Conservation (phyloP, 139 green algal species). For the Asterochloris sp. region DNA sequence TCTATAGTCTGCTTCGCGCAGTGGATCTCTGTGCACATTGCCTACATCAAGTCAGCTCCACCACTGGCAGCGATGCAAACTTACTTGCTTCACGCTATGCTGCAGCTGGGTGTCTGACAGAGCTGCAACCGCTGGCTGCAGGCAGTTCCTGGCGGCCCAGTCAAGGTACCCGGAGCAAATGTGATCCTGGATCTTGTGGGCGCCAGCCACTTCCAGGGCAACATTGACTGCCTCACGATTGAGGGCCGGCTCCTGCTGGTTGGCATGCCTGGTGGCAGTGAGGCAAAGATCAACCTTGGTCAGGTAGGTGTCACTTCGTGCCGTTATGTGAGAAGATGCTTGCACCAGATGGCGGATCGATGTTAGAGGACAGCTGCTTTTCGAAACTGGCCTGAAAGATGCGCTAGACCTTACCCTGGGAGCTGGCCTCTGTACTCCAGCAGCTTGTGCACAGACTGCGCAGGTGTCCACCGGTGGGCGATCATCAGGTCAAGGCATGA, state of each 20-base stretch:
- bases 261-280: neutral
- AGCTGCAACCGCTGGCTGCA: neutral
- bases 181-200: conserved; percentile 17
- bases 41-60: no score
- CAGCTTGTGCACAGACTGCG: neutral
- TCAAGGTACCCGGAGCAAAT: conserved; percentile 1
- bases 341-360: neutral
- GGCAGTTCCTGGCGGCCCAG: conserved; percentile 6
- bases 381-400: neutral
- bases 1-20: no score
- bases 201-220: neutral
- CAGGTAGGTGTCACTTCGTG: neutral
- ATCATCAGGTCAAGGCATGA: neutral
- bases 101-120: neutral
- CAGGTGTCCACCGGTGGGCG: neutral
- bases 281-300: conserved; percentile 11
- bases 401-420: neutral
- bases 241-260: conserved; percentile 13
- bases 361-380: neutral
- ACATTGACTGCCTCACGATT: conserved; percentile 10
- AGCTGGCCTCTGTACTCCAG: no score
- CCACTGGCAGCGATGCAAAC: no score
- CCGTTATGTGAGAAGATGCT: neutral
- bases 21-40: no score
- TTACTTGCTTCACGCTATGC: no score